Evolutionary conservation across 148 eudicot species (phyloP).

Genomic region (Heliosperma pusillum): DNA sequence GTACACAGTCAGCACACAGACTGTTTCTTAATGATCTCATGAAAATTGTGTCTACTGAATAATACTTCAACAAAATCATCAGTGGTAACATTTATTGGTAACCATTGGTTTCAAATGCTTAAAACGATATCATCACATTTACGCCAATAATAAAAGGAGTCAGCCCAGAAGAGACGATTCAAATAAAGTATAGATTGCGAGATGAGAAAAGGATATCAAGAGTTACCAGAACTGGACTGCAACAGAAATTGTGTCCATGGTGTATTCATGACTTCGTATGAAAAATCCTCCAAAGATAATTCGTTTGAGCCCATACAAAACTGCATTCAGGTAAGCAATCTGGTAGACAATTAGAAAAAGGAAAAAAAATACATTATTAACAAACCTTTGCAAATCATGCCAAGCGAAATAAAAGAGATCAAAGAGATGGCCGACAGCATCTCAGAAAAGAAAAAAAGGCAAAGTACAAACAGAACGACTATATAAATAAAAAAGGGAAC

Average conservation of each 20-base stretch:
- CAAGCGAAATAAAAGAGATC: not conserved
- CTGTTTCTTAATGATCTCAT: too few species aligned
- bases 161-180: not conserved
- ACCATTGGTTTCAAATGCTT: too few species aligned
- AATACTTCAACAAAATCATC: not conserved
- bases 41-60: too few species aligned
- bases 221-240: conserved; percentile 91
- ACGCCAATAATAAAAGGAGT: conserved; percentile 1
- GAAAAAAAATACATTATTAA: not conserved
- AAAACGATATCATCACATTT: too few species aligned
- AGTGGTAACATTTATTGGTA: too few species aligned
- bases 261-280: conserved; percentile 83
- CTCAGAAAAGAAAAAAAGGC: not conserved
- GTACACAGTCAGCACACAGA: too few species aligned
- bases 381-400: not conserved
- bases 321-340: conserved; percentile 92
- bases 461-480: not conserved
- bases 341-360: conserved; percentile 24
- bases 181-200: not conserved
- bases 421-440: too few species aligned
- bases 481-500: not conserved
- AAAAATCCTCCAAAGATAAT: conserved; percentile 96
- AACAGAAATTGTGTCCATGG: conserved; percentile 97
- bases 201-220: not conserved
- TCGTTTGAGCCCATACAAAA: conserved; percentile 74